Conservation (phyloP, 2,329 filamentous ascomycete species). For the Alternaria hordeiaustralica region DNA sequence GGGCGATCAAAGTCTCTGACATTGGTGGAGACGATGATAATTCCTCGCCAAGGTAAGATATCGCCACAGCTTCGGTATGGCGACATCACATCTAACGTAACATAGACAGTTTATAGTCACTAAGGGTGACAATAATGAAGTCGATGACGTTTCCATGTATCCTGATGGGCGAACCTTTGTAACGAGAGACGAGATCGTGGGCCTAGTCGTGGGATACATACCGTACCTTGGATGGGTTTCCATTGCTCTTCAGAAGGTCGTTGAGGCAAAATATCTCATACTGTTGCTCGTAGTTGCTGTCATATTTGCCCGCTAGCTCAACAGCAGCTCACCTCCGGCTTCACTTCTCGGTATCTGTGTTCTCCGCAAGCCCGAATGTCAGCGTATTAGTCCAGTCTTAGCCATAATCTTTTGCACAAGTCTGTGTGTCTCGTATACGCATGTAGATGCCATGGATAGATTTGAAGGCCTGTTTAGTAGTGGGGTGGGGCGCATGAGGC, state of each 20-base stretch:
- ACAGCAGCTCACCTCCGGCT: neutral
- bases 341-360: neutral
- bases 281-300: neutral
- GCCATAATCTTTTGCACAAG: neutral
- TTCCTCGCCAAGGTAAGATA: neutral
- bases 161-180: neutral
- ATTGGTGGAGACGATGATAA: neutral
- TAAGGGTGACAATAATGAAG: neutral
- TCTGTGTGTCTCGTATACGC: neutral
- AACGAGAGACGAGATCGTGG: neutral
- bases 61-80: neutral
- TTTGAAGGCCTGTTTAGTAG: neutral
- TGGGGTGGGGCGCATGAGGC: neutral
- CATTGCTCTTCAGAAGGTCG: neutral
- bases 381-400: neutral
- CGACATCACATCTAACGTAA: neutral
- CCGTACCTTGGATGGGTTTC: neutral
- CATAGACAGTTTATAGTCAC: neutral
- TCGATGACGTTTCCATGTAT: neutral
- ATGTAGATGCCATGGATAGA: neutral
- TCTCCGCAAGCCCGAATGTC: neutral
- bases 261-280: neutral
- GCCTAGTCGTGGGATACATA: neutral
- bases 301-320: neutral
- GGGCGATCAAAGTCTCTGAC: neutral